Evolutionary conservation across 2,329 filamentous ascomycete species (phyloP), one percentile per base, ranked within the genome.

Genomic region (Alternaria tenuissima): DNA sequence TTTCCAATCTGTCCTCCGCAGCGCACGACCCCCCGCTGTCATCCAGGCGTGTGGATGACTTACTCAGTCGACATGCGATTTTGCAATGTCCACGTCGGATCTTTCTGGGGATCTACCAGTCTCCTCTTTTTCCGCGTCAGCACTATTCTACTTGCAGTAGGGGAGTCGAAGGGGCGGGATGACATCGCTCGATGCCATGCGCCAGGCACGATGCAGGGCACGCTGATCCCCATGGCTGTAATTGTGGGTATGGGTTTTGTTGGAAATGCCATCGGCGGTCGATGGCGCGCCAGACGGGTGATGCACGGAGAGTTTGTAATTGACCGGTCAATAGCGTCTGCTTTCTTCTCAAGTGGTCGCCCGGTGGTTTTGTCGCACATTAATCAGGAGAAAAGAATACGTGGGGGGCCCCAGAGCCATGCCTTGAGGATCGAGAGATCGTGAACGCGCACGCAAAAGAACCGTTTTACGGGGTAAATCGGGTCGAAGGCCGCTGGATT

Each of bases 181-280:
- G 44, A 46, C 38, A 57, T 46, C 22, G 46, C 46, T 57, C 57
- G 57, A 55, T 60, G 57, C 32, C 57, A 18, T 46, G 46, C 57
- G 47, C 26, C 56, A 47, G 46, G 55, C 41, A 55, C 53, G 41
- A 39, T 41, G 46, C 43, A 36, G 44, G 47, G 44, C 32, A 36
- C 22, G 30, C 42, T 56, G 38, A 46, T 46, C 52, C 14, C 57
- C 28, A 20, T 11, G 43, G 28, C 55, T 53, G 30, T 47, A n/a
- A 39, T 41, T 55, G 57, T 55, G 57, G 52, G 52, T 26, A 59
- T 59, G 52, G 43, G 38, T 32, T 32, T 55, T 55, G 22, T 22
- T 42, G 20, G 32, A 53, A 57, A 39, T 38, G n/a, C 55, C 18
- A 53, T 57, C 11, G 22, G 12, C 22, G 14, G 14, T 18, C 52